Conservation (phyloP, 371 early-diverging fungal genomes). For the Smittium mucronatum region DNA sequence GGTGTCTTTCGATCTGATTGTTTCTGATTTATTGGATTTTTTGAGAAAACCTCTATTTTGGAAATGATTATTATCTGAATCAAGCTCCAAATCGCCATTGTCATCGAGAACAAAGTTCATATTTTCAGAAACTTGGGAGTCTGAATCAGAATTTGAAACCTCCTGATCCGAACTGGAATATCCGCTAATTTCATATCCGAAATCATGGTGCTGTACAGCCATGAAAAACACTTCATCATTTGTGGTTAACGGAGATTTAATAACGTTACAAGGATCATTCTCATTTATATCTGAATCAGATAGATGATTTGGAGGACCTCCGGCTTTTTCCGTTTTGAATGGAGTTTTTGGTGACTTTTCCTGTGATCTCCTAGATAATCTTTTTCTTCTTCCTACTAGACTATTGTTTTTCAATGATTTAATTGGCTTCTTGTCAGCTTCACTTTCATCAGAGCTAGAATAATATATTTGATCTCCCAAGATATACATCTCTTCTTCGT, state of each 20-base stretch:
- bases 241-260: neutral
- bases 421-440: neutral
- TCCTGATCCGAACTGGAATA: slow-evolving; percentile 1
- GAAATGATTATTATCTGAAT: neutral
- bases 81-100: neutral
- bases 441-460: slow-evolving; percentile 14
- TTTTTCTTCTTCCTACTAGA: slow-evolving; percentile 11
- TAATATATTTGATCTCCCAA: slow-evolving; percentile 13
- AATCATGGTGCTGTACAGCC: slow-evolving; percentile 10
- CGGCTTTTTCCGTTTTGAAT: neutral
- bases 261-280: neutral
- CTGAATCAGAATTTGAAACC: neutral
- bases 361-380: slow-evolving; percentile 22
- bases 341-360: neutral
- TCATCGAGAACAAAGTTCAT: neutral
- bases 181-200: slow-evolving; percentile 11
- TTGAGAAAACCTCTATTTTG: neutral
- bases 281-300: slow-evolving; percentile 6
- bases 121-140: neutral
- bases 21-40: neutral
- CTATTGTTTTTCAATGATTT: neutral
- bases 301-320: slow-evolving; percentile 10
- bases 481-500: slow-evolving; percentile 23
- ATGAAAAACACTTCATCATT: slow-evolving; percentile 9
- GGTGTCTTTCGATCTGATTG: slow-evolving; percentile 23